Evolutionary conservation across 2,329 filamentous ascomycete genomes (phyloP).

Genomic region (Monosporascus sp.): DNA sequence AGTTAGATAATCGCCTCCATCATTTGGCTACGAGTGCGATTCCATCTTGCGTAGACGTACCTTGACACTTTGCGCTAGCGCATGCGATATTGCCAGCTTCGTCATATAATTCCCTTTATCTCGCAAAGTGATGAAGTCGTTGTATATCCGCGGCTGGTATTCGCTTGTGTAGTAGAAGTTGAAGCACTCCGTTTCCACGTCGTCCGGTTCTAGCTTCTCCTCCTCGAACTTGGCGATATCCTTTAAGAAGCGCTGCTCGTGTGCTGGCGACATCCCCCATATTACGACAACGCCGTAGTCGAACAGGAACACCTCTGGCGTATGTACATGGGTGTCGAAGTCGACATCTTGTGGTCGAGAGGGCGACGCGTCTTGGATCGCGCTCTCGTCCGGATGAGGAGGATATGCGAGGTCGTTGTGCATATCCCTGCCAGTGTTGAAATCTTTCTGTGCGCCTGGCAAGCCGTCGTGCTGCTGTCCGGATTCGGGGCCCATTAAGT

Average conservation of each 20-base stretch:
- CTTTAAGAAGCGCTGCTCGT: conserved; percentile 87
- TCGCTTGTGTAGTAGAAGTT: conserved; percentile 99
- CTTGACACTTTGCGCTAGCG: conserved; percentile 92
- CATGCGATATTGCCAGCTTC: conserved; percentile 93
- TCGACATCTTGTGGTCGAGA: conserved; percentile 50
- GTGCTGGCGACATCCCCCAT: conserved; percentile 91
- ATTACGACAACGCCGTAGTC: conserved; percentile 97
- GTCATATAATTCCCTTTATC: conserved; percentile 98
- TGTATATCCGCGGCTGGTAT: conserved; percentile 98
- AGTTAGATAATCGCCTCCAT: not conserved
- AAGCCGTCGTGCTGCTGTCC: conserved; percentile 18
- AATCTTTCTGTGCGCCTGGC: conserved; percentile 22
- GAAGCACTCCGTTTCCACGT: conserved; percentile 91
- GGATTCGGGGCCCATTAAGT: conserved; percentile 57
- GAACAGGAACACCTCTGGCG: conserved; percentile 91
- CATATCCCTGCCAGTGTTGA: conserved; percentile 21
- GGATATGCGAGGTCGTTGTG: conserved; percentile 31
- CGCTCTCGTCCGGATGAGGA: conserved; percentile 21
- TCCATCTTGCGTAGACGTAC: conserved; percentile 31
- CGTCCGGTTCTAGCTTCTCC: conserved; percentile 81
- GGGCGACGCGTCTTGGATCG: conserved; percentile 27
- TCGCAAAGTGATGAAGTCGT: conserved; percentile 93
- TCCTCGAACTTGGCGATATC: conserved; percentile 92
- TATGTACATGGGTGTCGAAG: conserved; percentile 84
- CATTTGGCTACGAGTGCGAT: not conserved